Evolutionary conservation across 2,329 filamentous ascomycete genomes (phyloP), one percentile per base, ranked within the genome.

Genomic region (Monilinia laxa): DNA sequence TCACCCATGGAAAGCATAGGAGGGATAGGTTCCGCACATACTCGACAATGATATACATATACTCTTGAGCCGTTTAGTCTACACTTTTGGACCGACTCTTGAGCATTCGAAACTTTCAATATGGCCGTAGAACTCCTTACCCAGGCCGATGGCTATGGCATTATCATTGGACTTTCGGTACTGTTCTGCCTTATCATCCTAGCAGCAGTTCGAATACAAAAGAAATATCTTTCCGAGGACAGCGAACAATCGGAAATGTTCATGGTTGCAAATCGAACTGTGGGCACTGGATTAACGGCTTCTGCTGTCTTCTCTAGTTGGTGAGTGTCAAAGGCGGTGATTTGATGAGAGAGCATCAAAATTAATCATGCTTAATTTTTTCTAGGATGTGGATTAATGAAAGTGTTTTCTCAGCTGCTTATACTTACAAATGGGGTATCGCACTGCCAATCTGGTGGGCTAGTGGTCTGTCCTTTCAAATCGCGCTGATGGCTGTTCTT

Each of bases 351-450:
- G 7, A 5, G 38, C 12, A 3, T n/a, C 11, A 18, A 9, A 38
- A 2, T 12, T 60, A 38, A 60, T 18, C 42, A 51, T 18, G 49
- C 14, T 25, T 16, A 1, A 60, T 18, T 35, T 10, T 20, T 11
- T 10, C 18, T 23, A 59, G 56, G 56, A 77, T 79, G 75, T 81
- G 78, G 79, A 80, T 79, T 68, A 81, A 80, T 57, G 79, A 80
- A 68, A 80, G 75, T 38, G 78, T 80, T 28, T 75, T 79, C 58
- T 75, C 74, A 0, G 74, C 77, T 1, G 76, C 75, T 28, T 77
- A 77, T 66, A 75, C 75, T 89, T 95, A 95, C 77, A 82, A 85
- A 68, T 93, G 93, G 72, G 85, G 86, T 53, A 82, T 88, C 42
- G 85, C 83, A 1, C 83, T 83, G 0, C 83, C 83, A 0, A 85